phyloP scores from a whole-genome alignment of 2,329 filamentous ascomycete species.

The Pyrenophora tritici-repentis region DNA sequence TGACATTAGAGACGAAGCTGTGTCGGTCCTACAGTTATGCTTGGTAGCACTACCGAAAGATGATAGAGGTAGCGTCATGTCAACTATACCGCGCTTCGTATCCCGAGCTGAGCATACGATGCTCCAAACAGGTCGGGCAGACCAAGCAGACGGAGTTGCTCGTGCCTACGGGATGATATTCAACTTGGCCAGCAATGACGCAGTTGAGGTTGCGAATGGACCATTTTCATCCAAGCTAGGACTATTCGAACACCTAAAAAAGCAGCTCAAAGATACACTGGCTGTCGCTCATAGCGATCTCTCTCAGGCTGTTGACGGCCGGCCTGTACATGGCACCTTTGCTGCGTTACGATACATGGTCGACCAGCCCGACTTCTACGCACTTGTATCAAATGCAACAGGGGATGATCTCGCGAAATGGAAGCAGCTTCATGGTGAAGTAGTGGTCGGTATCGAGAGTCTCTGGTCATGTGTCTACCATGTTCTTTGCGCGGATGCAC shows the following conservation, averaged over 20 bases:
- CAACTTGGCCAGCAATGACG: slow-evolving; percentile 49
- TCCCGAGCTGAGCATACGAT: slow-evolving; percentile 59
- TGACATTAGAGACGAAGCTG: slow-evolving; percentile 71
- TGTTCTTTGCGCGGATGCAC: slow-evolving; percentile 89
- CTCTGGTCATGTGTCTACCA: slow-evolving; percentile 78
- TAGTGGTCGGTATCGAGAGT: slow-evolving; percentile 65
- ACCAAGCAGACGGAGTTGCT: slow-evolving; percentile 90
- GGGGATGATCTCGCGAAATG: slow-evolving; percentile 27
- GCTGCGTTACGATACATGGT: slow-evolving; percentile 56
- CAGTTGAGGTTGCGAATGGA: slow-evolving; percentile 16
- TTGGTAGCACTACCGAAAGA: slow-evolving; percentile 26
- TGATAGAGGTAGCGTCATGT: slow-evolving; percentile 16
- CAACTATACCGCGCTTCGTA: slow-evolving; percentile 33
- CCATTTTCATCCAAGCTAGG: slow-evolving; percentile 40
- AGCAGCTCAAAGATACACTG: slow-evolving; percentile 68
- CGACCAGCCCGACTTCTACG: slow-evolving; percentile 47
- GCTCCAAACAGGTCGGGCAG: slow-evolving; percentile 76
- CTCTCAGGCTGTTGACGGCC: slow-evolving; percentile 59
- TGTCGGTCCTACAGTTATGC: slow-evolving; percentile 51
- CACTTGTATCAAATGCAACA: slow-evolving; percentile 14
- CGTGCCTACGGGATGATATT: slow-evolving; percentile 75
- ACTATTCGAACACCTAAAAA: slow-evolving; percentile 64
- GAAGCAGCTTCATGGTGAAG: slow-evolving; percentile 57
- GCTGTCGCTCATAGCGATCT: slow-evolving; percentile 67
- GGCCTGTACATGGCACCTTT: slow-evolving; percentile 54